phyloP scores from a whole-genome alignment of 345 rosid species.

The Erysimum cheiranthoides region DNA sequence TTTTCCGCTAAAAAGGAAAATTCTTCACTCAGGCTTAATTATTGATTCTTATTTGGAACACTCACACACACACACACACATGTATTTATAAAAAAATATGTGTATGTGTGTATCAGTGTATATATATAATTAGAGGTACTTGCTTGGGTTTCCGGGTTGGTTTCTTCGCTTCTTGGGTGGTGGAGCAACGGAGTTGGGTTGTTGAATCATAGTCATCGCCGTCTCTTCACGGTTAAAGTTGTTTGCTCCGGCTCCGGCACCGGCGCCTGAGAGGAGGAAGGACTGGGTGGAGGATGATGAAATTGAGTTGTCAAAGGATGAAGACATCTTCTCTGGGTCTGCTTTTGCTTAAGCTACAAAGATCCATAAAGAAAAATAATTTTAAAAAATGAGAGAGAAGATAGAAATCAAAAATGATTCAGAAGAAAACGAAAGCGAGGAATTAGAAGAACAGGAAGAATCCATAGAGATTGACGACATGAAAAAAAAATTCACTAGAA shows the following conservation, averaged over 20 bases:
- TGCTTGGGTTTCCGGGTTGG: slow-evolving; percentile 82
- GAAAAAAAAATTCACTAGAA: slow-evolving; percentile 43
- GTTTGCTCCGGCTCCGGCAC: slow-evolving; percentile 28
- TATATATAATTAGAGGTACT: slow-evolving; percentile 40
- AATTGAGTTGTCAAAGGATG: slow-evolving; percentile 34
- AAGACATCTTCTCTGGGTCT: slow-evolving; percentile 39
- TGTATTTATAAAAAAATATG: not conserved
- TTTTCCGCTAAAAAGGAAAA: not conserved
- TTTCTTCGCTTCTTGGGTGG: slow-evolving; percentile 73
- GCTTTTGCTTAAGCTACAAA: slow-evolving; percentile 42
- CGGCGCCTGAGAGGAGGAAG: slow-evolving; percentile 26
- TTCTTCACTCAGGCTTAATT: slow-evolving; percentile 9
- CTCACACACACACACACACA: not conserved
- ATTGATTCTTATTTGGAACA: not conserved
- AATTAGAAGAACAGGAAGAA: slow-evolving; percentile 49
- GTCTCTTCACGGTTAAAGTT: slow-evolving; percentile 35
- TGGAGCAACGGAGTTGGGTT: slow-evolving; percentile 50
- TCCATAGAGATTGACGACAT: slow-evolving; percentile 47
- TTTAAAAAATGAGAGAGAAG: slow-evolving; percentile 26
- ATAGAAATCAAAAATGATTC: slow-evolving; percentile 31
- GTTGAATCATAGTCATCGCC: slow-evolving; percentile 34
- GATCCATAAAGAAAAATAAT: slow-evolving; percentile 31
- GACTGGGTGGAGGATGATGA: slow-evolving; percentile 41
- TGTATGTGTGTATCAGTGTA: not conserved
- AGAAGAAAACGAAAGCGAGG: slow-evolving; percentile 46